Conservation (phyloP, 169 alveolate genomes). For the Cyclospora cayetanensis region DNA sequence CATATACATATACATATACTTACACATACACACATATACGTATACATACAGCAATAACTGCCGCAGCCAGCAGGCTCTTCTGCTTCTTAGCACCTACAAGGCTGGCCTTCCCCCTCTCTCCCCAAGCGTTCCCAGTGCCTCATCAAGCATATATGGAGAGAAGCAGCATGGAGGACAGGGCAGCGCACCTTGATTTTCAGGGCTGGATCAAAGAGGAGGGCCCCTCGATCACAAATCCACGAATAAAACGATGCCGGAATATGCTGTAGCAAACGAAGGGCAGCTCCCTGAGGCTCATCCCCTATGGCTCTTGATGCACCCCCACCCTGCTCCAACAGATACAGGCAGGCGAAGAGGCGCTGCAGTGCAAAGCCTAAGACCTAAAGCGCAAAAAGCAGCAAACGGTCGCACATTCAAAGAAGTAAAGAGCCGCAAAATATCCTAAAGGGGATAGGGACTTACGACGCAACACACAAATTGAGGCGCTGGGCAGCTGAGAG, state of each 20-base stretch:
- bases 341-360: not conserved
- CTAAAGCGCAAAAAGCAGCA: not conserved
- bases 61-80: not conserved
- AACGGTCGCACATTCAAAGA: not conserved
- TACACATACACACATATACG: not conserved
- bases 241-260: constrained; percentile 8
- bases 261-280: not conserved
- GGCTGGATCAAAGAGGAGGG: constrained; percentile 47
- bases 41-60: not conserved
- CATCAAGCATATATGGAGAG: not conserved
- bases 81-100: no score
- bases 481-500: no score
- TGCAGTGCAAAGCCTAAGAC: not conserved
- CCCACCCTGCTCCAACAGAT: not conserved
- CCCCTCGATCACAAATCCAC: not conserved
- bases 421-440: no score
- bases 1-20: no score
- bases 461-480: no score
- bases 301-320: not conserved
- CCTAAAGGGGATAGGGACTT: no score
- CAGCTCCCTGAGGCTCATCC: not conserved
- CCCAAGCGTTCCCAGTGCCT: not conserved
- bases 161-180: not conserved
- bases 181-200: not conserved
- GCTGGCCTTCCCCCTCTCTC: no score